Evolutionary conservation across 2,329 filamentous ascomycete species (phyloP), one percentile per base, ranked within the genome.

Genomic region (Cladophialophora carrionii): DNA sequence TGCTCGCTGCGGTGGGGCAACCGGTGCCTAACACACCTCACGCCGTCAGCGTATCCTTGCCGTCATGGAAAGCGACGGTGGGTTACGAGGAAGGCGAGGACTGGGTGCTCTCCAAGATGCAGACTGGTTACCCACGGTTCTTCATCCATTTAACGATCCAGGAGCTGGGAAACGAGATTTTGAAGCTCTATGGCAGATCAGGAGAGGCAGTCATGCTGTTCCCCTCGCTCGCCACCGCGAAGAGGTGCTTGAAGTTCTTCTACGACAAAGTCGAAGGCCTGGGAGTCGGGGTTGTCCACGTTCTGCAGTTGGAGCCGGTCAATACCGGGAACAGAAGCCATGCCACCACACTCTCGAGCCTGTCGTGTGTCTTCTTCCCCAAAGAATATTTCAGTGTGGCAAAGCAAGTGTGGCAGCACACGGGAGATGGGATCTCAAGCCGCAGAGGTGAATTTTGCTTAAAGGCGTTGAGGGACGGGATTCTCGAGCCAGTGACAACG

Each of bases 401-500:
- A n/a, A 98, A 97, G 77, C 86, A 92, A 73, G 97, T 96, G 73
- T 99, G 95, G 95, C 95, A 98, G 76, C 95, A 99, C 76, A 90
- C 91, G 0, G 95, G 95, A 22, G 93, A 96, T 67, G 95, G 95
- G 17, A 84, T 96, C 14, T 97, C 93, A 0, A 97, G 93, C 75
- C 88, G 95, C 57, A 87, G 92, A 48, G 93, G 92, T 37, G 94
- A 97, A 75, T 97, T 96, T 76, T 96, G 91, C 74, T 87, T 92
- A 66, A 82, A 84, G 49, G 83, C 94, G 1, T 86, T 96, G 68
- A 84, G 84, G 43, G 88, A 94, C 67, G 88, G 88, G 0, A 80
- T 90, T 49, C 80, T 91, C 57, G 53, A 78, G 75, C 58, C 76
- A 74, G 56, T 67, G 77, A 24, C 71, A 32, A 24, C 65, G 71